Base-by-base conservation (phyloP, 2,329 filamentous ascomycete species). In the Colletotrichum sp. region DNA sequence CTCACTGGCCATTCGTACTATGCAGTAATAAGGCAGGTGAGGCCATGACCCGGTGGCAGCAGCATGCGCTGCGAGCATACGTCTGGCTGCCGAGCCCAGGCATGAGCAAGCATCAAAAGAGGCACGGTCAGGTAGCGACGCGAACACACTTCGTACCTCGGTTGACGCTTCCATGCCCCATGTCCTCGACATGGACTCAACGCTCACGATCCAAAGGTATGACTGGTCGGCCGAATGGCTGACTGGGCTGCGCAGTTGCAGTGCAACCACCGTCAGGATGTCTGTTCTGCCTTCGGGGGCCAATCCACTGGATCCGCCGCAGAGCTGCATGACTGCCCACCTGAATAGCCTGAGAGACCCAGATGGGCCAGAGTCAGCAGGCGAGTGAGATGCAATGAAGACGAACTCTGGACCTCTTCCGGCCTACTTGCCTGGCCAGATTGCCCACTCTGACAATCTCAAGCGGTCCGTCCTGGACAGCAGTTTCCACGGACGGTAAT, bases 301-400 rank as follows among this genome's bases (percentile, higher is more conserved):
- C 71, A 65, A 48, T 65, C 28, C 64, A 65, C 57, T 74, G 71
- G 70, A 65, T 76, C 70, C 74, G 70, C 74, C 65, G 74, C 59
- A 68, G 26, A 69, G 64, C 44, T 75, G 73, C 73, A 75, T 65
- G 36, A 48, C 55, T 34, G 70, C 70, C 70, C 70, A 76, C 70
- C 74, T 48, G 44, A 76, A 69, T 60, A 68, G 70, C 74, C 70
- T 68, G 74, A 73, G 74, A 60, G 70, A 68, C 62, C 72, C 55
- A 55, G 62, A 26, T 34, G 22, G 44, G n/a, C 32, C 67, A 60
- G 34, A 62, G 57, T 28, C 55, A 72, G 59, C 28, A 60, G 30
- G n/a, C 34, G 44, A 65, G 44, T 65, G 57, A 65, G 30, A 65
- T 34, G 57, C 64, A 75, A 73, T 65, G 24, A 64, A 48, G 52